phyloP scores from a whole-genome alignment of 768 basidiomycete species.

The Psilocybe cubensis region DNA sequence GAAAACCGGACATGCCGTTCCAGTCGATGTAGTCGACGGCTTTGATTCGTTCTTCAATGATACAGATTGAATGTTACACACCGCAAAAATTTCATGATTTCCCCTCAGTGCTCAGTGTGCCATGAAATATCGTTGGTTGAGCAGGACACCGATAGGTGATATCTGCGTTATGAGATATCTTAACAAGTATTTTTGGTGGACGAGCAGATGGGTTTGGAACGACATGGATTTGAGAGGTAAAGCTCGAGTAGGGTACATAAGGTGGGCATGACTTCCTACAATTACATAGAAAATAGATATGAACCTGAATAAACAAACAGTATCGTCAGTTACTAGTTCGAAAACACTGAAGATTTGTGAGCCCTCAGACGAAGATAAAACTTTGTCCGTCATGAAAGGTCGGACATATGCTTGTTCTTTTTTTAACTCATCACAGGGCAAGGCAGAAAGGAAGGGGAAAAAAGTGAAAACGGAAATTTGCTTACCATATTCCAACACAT shows the following conservation, averaged over 20 bases:
- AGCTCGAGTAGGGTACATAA: background rate
- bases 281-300: background rate
- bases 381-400: constrained; percentile 26
- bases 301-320: background rate
- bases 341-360: background rate
- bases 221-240: too few relatives aligned
- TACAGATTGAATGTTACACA: background rate
- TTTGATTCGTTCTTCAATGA: constrained; percentile 3
- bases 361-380: constrained; percentile 25
- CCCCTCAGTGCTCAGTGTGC: too few relatives aligned
- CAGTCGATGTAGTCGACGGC: background rate
- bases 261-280: background rate
- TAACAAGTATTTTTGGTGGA: too few relatives aligned
- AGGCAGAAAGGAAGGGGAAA: constrained; percentile 10
- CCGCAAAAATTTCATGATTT: too few relatives aligned
- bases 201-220: too few relatives aligned
- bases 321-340: background rate
- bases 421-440: constrained; percentile 24
- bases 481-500: background rate
- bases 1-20: background rate
- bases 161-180: too few relatives aligned
- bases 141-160: too few relatives aligned
- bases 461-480: constrained; percentile 1
- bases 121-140: too few relatives aligned
- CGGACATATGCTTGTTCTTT: constrained; percentile 32